Evolutionary conservation across 495 filamentous ascomycete species (phyloP).

Genomic region (Penicillium turbatum): DNA sequence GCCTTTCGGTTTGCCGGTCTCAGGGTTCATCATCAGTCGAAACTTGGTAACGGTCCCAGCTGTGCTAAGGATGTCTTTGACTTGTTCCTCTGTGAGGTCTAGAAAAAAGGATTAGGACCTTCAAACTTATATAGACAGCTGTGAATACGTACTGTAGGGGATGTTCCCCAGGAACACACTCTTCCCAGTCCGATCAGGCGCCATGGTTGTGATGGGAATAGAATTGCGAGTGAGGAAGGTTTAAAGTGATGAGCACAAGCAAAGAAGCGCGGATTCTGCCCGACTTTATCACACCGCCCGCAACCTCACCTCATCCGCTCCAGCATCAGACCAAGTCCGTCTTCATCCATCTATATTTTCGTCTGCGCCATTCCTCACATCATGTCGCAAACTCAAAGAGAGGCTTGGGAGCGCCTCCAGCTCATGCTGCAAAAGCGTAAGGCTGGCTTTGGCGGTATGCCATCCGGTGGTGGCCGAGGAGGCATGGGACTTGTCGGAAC

Average conservation of each 20-base stretch:
- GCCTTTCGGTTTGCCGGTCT: constrained; percentile 91
- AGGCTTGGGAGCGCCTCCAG: constrained; percentile 63
- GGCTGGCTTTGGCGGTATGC: constrained; percentile 37
- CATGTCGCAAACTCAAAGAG: constrained; percentile 57
- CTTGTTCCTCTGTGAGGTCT: constrained; percentile 93
- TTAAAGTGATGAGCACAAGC: constrained; percentile 10
- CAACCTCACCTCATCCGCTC: constrained; percentile 23
- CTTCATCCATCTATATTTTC: constrained; percentile 18
- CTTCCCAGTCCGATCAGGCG: constrained; percentile 53
- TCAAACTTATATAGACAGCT: constrained; percentile 1
- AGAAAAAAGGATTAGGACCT: constrained; percentile 13
- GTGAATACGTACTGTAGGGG: constrained; percentile 49
- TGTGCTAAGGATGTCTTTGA: constrained; percentile 81
- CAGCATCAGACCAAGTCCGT: constrained; percentile 14
- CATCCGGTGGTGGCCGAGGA: constrained; percentile 50
- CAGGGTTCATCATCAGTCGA: constrained; percentile 89
- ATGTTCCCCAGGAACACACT: constrained; percentile 85
- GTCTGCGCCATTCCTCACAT: constrained; percentile 25
- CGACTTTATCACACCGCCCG: constrained; percentile 23
- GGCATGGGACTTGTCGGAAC: constrained; percentile 42
- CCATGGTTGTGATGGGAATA: constrained; percentile 38
- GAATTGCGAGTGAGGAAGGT: constrained; percentile 2
- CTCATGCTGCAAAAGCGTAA: constrained; percentile 54
- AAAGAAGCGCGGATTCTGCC: constrained; percentile 24
- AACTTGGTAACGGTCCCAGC: constrained; percentile 90